A percentile compares a stretch with the other conserved stretches of the same genome.
phyloP scores from a whole-genome alignment of 805 yeast species.

The Saccharomyces mikatae region DNA sequence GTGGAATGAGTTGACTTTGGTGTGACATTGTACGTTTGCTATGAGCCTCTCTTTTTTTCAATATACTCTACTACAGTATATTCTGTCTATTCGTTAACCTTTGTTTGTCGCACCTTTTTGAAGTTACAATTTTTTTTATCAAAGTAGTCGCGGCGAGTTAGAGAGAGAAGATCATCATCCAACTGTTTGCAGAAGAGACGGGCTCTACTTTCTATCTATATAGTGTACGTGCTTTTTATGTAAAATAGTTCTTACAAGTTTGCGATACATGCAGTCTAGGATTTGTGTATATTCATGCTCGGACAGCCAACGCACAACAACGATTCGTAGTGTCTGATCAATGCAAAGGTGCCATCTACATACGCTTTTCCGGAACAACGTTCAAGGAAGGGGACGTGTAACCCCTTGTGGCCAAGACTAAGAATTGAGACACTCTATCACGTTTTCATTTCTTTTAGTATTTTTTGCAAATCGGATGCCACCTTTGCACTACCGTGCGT shows the following conservation, averaged over 20 bases:
- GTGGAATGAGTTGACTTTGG: constrained; percentile 41
- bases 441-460: neutral
- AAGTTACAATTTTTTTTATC: neutral
- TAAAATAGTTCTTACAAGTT: neutral
- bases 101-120: neutral
- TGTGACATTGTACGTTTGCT: constrained; percentile 11
- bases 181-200: neutral
- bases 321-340: neutral
- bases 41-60: neutral
- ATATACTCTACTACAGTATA: neutral
- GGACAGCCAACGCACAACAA: neutral
- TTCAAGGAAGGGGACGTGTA: neutral
- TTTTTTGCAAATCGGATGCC: constrained; percentile 34
- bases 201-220: neutral
- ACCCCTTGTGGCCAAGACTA: no score
- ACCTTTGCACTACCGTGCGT: constrained; percentile 56
- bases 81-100: neutral
- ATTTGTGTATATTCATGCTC: neutral
- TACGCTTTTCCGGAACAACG: neutral
- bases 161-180: neutral
- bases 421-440: neutral
- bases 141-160: neutral
- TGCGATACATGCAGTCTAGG: neutral
- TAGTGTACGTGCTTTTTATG: neutral
- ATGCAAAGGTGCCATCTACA: no score